Base-by-base conservation (phyloP, 2,329 filamentous ascomycete genomes). In the Claviceps capensis region DNA sequence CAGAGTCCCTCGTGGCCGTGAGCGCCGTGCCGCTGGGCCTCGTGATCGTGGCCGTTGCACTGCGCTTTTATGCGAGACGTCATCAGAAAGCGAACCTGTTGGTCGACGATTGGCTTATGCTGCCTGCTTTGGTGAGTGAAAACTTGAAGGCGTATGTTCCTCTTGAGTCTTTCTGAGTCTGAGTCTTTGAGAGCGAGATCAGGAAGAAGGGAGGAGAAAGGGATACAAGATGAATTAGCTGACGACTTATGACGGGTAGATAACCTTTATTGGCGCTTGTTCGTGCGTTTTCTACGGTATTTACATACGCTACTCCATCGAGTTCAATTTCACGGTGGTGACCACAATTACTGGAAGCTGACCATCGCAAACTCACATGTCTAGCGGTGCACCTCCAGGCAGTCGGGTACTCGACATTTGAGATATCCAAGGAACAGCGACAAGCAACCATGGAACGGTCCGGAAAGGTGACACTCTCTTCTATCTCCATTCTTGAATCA, bases 41-140 rank as follows among this genome's bases (percentile, higher is more conserved):
- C 11, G 38, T 38, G n/a, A 40, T 47, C 5, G 50, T 58, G 38
- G 19, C 53, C 30, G 56, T 59, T 37, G 41, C 48, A 5, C 50
- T 60, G 13, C 56, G 58, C 16, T 53, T 60, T 30, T 53, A 41
- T 37, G 47, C 52, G 9, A 53, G 58, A 14, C 45, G 51, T 30
- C 52, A 48, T 34, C 52, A 55, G 17, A 53, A 54, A 30, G 44
- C 49, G 16, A 34, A 8, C 23, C 38, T 59, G 5, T 41, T 53
- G 52, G 53, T 54, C 13, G 58, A 60, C 43, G 58, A 59, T 49
- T 55, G 41, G 46, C 42, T 58, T 14, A 49, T 37, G 17, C 9
- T 52, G 4, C 51, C 51, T 9, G 54, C 52, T 44, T 44, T 59
- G 38, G 55, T 56, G 30, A 52, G 55, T 53, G 9, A 5, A 22